A percentile compares a stretch with the other conserved stretches of the same genome.
Evolutionary conservation across 1,284 basidiomycete genomes (phyloP).

Genomic region (Heterobasidion parviporum): DNA sequence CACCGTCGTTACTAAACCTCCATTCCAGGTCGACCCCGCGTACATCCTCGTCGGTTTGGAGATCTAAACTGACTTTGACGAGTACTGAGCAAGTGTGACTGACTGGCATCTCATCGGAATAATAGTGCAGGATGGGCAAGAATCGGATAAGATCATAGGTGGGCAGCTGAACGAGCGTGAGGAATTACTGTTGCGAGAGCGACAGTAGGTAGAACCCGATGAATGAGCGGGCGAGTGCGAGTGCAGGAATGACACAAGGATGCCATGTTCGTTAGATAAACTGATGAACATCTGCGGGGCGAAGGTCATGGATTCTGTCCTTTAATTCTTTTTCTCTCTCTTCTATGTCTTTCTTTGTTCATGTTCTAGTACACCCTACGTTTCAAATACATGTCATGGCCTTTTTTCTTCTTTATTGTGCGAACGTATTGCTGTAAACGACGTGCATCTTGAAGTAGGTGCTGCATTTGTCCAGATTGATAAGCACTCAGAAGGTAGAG

Average conservation of each 20-base stretch:
- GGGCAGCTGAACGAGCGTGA: too few relatives aligned
- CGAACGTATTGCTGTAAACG: too few relatives aligned
- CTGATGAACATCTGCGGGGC: too few relatives aligned
- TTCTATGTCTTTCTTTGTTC: background rate
- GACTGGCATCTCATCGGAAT: background rate
- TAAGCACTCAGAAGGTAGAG: too few relatives aligned
- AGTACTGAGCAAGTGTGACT: background rate
- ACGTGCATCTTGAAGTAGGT: too few relatives aligned
- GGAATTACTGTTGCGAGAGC: too few relatives aligned
- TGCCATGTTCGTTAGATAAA: too few relatives aligned
- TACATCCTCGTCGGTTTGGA: slow-evolving; percentile 75
- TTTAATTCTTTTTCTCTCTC: background rate
- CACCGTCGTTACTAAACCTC: slow-evolving; percentile 66
- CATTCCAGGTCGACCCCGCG: slow-evolving; percentile 60
- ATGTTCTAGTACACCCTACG: background rate
- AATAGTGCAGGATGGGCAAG: background rate
- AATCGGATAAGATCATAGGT: background rate
- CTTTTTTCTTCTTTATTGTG: background rate
- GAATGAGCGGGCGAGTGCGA: too few relatives aligned
- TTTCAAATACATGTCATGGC: background rate
- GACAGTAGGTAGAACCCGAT: too few relatives aligned
- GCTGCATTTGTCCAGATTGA: too few relatives aligned
- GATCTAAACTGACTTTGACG: slow-evolving; percentile 26
- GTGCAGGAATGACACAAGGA: too few relatives aligned
- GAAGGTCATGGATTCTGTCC: background rate